Evolutionary conservation across 2,329 filamentous ascomycete species (phyloP), one percentile per base, ranked within the genome.

Genomic region (Colletotrichum falcatum): DNA sequence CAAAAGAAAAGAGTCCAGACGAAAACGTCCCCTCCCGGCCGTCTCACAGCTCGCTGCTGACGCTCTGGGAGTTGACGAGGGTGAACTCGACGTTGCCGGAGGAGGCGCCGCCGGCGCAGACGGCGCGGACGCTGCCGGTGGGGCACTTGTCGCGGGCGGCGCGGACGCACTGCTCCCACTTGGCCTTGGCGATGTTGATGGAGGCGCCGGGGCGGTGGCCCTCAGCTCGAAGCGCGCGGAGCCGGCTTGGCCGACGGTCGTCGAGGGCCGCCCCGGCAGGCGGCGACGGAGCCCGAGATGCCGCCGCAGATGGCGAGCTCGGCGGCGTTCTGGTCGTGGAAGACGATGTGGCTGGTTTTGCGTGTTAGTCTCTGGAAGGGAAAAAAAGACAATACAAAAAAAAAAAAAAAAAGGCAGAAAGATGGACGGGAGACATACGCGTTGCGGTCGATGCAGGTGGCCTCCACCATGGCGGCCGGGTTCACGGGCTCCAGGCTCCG

Each of bases 151-250:
- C 83, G 66, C 83, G 77, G 59, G 86, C 87, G 20, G 87, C 87
- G 49, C 84, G 81, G 61, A 88, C 82, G 75, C 87, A 89, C 61
- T 82, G 80, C 77, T 88, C 84, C 86, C 87, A 87, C 30, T 82
- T 79, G 26, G 81, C 81, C 78, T 88, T 88, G 56, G 81, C 82
- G 71, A 89, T 81, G 78, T 84, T 85, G 77, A 89, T 88, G 20
- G 82, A 85, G 28, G 83, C 81, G 12, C 84, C 86, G 1, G 74
- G 2, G 78, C 78, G 20, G 80, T 79, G 1, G 84, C 80, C 33
- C 78, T 81, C 20, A 89, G 80, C 3, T 76, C 79, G 77, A 89
- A 88, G 69, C 81, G 76, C 9, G 84, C 86, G 12, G 81, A 85
- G 12, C 85, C 85, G 8, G 81, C 83, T 56, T 79, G 74, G 49